Evolutionary conservation across 331 rosid species (phyloP), one percentile per base, ranked within the genome.

Genomic region (Saraca asoca): DNA sequence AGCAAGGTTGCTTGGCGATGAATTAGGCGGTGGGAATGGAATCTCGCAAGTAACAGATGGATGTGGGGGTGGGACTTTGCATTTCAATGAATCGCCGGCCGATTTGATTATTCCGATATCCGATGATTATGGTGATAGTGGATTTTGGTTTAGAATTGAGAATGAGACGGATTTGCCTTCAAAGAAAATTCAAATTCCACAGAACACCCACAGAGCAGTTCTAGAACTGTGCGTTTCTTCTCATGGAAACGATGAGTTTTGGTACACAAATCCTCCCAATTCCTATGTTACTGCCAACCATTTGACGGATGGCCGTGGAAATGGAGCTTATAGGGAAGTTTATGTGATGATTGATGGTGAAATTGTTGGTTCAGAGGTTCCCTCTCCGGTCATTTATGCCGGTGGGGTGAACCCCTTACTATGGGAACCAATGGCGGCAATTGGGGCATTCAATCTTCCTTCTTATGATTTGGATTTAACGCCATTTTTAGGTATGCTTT

Each of bases 241-340:
- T 37, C 95, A 88, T 46, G 97, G 95, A 50, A 82, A 88, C 67
- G 97, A 90, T 55, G 97, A 90, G 80, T 90, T 88, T 55, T 90
- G 97, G 97, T 90, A 90, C 80, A 81, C 95, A 11, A 90, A 90
- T 50, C 92, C 95, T 8, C 87, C 97, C 4, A 74, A 52, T 75
- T 75, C 90, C 5, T 90, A 90, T 62, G 75, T 90, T 42, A 57
- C 18, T 8, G 13, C 78, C 14, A 90, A 90, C 66, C 69, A 79
- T 49, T 69, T 90, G 18, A 37, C 58, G 0, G 87, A 92, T 0
- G 80, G 72, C 31, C 88, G 95, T 4, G 95, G 88, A 0, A 85
- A 88, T 56, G 95, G 97, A 43, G 86, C 93, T 73, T 87, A 69
- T 55, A 76, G 97, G 50, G 97, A 88, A 72, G 79, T 88, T 15